Percentiles rank a stretch among this genome's conserved stretches.
phyloP scores from a whole-genome alignment of 495 filamentous ascomycete species.

The Neurospora sp. region DNA sequence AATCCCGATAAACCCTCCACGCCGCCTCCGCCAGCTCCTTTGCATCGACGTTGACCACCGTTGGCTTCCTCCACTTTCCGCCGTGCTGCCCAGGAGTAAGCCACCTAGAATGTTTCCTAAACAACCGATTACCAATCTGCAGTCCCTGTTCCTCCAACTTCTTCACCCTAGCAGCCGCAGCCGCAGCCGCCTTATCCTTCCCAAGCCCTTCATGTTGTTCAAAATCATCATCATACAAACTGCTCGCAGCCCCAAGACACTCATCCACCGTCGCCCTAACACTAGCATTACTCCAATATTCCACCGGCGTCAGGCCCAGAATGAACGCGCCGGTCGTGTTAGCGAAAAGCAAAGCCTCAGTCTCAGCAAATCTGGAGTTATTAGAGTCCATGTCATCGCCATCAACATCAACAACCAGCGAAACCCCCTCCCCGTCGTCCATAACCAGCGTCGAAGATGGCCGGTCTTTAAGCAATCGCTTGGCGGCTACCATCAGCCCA shows the following conservation, averaged over 20 bases:
- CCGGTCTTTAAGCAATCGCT: slow-evolving; percentile 32
- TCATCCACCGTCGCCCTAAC: slow-evolving; percentile 23
- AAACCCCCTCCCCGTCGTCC: slow-evolving; percentile 2
- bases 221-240: neutral
- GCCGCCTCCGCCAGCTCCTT: neutral
- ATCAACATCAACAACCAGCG: neutral
- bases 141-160: neutral
- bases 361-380: neutral
- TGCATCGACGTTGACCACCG: neutral
- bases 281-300: slow-evolving; percentile 41
- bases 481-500: slow-evolving; percentile 37
- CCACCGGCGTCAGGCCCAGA: slow-evolving; percentile 36
- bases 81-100: neutral
- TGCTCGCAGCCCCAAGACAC: neutral
- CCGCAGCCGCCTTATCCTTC: neutral
- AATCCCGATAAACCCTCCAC: neutral
- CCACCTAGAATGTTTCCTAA: neutral
- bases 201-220: neutral
- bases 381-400: slow-evolving; percentile 13
- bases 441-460: slow-evolving; percentile 31
- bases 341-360: slow-evolving; percentile 14
- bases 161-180: neutral
- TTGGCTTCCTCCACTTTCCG: neutral
- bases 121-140: neutral
- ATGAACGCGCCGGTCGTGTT: slow-evolving; percentile 35